Evolutionary conservation across 371 early-diverging fungal species (phyloP).

Genomic region (Mortierella sp.): DNA sequence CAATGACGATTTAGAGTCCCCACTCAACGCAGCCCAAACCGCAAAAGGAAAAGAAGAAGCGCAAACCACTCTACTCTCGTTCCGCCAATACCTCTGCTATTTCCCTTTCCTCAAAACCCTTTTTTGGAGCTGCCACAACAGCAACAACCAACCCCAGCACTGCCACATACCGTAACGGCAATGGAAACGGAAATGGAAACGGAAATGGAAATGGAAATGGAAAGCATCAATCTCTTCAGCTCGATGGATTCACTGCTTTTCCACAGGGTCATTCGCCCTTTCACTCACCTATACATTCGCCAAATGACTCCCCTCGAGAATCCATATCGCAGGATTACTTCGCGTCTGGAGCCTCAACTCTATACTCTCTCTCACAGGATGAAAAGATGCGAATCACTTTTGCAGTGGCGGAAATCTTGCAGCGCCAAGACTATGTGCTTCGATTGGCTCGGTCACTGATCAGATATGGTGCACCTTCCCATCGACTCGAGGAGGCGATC

Average conservation of each 20-base stretch:
- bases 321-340: slow-evolving; percentile 41
- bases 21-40: slow-evolving; percentile 9
- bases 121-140: slow-evolving; percentile 26
- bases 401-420: slow-evolving; percentile 70
- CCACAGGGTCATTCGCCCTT: slow-evolving; percentile 32
- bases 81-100: slow-evolving; percentile 47
- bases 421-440: slow-evolving; percentile 77
- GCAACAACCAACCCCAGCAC: slow-evolving; percentile 19
- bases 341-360: slow-evolving; percentile 9
- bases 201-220: slow-evolving; percentile 11
- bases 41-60: slow-evolving; percentile 46
- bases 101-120: slow-evolving; percentile 26
- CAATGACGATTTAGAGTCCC: background rate
- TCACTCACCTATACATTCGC: slow-evolving; percentile 47
- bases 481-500: slow-evolving; percentile 80
- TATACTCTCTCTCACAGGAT: slow-evolving; percentile 51
- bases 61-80: slow-evolving; percentile 31
- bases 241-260: slow-evolving; percentile 31
- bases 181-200: too few species aligned
- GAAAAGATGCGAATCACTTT: slow-evolving; percentile 71
- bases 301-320: slow-evolving; percentile 39
- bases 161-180: slow-evolving; percentile 15
- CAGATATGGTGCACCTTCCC: slow-evolving; percentile 81
- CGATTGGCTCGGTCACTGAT: slow-evolving; percentile 75
- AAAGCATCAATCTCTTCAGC: slow-evolving; percentile 12